Evolutionary conservation across 257 asterid species (phyloP).

Genomic region (Lycium ferocissimum): DNA sequence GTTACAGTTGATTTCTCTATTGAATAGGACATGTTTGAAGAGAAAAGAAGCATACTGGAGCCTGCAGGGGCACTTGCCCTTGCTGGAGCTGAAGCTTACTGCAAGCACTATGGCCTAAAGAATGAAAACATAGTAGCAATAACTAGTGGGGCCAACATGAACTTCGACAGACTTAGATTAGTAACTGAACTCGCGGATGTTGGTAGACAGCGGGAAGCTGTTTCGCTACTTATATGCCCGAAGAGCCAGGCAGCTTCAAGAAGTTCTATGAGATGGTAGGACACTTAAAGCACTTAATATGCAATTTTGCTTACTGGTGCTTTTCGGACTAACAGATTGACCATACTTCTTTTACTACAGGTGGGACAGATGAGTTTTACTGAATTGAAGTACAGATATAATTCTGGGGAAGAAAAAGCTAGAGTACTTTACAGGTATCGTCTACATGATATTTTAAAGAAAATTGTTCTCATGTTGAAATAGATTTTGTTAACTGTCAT

Average conservation of each 20-base stretch:
- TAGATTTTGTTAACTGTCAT: background rate
- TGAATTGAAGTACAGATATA: constrained; percentile 79
- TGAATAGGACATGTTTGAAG: constrained; percentile 91
- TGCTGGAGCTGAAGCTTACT: constrained; percentile 96
- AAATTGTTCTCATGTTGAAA: background rate
- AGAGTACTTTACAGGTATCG: constrained; percentile 79
- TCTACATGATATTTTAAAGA: constrained; percentile 18
- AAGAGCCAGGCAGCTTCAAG: constrained; percentile 81
- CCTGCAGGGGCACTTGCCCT: constrained; percentile 99
- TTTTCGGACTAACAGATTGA: no score
- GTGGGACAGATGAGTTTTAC: constrained; percentile 84
- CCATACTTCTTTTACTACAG: constrained; percentile 42
- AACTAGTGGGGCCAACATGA: constrained; percentile 99
- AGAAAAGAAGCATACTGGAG: constrained; percentile 91
- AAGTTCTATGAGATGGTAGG: constrained; percentile 71
- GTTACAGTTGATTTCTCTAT: background rate
- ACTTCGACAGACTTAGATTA: constrained; percentile 85
- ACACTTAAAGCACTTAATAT: background rate
- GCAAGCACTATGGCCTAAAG: constrained; percentile 78
- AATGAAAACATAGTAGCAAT: constrained; percentile 82
- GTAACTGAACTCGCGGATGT: constrained; percentile 95
- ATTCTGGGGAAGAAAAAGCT: constrained; percentile 67
- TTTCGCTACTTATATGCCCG: constrained; percentile 78
- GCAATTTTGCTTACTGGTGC: background rate
- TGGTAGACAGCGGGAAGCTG: constrained; percentile 86